Conservation (phyloP, 352 stramenopile species). For the Proteromonas lacertae region DNA sequence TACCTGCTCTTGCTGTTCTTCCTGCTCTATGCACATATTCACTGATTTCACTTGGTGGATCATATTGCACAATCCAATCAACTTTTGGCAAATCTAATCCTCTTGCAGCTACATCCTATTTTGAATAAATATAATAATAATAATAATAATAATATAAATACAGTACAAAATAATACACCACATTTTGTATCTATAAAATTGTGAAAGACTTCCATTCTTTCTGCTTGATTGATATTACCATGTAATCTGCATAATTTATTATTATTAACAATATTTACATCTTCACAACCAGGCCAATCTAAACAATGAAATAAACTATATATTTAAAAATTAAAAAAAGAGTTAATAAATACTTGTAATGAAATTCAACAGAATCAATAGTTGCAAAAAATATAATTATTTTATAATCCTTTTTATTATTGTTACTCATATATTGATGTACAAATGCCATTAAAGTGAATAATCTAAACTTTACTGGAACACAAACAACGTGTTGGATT, state of each 20-base stretch:
- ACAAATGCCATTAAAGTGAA: constrained; percentile 58
- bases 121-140: no score
- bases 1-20: constrained; percentile 26
- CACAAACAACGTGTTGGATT: constrained; percentile 70
- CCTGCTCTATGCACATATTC: constrained; percentile 46
- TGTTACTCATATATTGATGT: neutral
- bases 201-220: constrained; percentile 22
- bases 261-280: no score
- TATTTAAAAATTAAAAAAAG: no score
- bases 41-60: constrained; percentile 36
- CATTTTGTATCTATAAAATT: constrained; percentile 17
- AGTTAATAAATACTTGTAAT: no score
- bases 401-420: constrained; percentile 9
- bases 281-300: no score
- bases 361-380: constrained; percentile 80
- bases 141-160: no score
- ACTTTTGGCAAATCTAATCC: constrained; percentile 39
- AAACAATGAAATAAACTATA: no score
- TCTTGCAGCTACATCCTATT: constrained; percentile 47
- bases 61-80: constrained; percentile 64
- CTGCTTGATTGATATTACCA: constrained; percentile 51
- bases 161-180: constrained; percentile 38
- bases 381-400: constrained; percentile 84
- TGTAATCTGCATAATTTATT: constrained; percentile 32
- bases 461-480: constrained; percentile 62